Evolutionary conservation across 1,284 basidiomycete genomes (phyloP).

Genomic region (Vanrija pseudolonga): DNA sequence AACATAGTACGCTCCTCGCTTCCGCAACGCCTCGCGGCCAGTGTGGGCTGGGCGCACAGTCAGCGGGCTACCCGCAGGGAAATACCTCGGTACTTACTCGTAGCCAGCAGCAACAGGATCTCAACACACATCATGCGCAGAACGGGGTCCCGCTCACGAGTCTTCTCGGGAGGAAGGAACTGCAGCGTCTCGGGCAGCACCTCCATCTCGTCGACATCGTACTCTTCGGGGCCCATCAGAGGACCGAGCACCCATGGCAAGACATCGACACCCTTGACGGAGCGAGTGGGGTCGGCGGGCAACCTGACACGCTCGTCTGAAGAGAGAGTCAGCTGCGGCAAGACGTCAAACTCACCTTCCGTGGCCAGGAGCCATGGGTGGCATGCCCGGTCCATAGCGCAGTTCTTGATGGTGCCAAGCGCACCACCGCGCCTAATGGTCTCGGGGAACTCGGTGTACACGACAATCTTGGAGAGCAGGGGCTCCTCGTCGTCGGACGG

Average conservation of each 20-base stretch:
- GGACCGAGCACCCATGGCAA: slow-evolving; percentile 82
- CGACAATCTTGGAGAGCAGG: slow-evolving; percentile 71
- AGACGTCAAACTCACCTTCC: slow-evolving; percentile 28
- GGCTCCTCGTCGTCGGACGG: slow-evolving; percentile 57
- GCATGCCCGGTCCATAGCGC: slow-evolving; percentile 45
- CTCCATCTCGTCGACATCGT: slow-evolving; percentile 89
- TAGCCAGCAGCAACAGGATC: slow-evolving; percentile 80
- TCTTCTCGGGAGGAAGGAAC: slow-evolving; percentile 80
- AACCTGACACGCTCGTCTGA: slow-evolving; percentile 44
- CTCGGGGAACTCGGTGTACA: slow-evolving; percentile 84
- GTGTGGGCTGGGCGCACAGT: slow-evolving; percentile 56
- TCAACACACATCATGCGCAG: slow-evolving; percentile 84
- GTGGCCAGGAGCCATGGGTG: slow-evolving; percentile 45
- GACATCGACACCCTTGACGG: slow-evolving; percentile 73
- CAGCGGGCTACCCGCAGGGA: neutral
- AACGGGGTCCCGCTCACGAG: slow-evolving; percentile 72
- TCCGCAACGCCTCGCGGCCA: slow-evolving; percentile 76
- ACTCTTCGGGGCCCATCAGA: slow-evolving; percentile 89
- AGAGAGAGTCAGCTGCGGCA: neutral
- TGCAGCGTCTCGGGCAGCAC: slow-evolving; percentile 78
- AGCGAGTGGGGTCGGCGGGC: slow-evolving; percentile 40
- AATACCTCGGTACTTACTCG: slow-evolving; percentile 52
- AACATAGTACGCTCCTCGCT: slow-evolving; percentile 82
- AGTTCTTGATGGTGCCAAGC: slow-evolving; percentile 70
- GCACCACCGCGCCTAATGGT: slow-evolving; percentile 80